These are phyloP conservation scores for Eucalyptus tenuipes DNA, from an alignment of 345 rosid genomes.

Conservation along the genomic window DNA sequence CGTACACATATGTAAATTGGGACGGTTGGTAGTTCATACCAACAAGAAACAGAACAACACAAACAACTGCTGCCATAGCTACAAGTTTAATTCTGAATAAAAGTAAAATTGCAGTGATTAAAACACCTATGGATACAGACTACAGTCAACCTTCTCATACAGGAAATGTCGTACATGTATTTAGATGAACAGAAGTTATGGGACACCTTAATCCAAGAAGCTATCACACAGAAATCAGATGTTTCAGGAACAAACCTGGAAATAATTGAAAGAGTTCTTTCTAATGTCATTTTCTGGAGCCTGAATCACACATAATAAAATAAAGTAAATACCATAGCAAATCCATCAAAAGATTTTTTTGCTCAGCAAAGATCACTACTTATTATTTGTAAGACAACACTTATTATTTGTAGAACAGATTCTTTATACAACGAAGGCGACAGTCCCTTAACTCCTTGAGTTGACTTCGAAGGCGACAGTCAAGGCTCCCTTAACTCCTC, in stretches of 20 bases:
- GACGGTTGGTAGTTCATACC: background rate
- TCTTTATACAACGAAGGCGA: background rate
- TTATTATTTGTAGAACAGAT: background rate
- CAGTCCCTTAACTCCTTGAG: background rate
- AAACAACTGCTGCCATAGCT: background rate
- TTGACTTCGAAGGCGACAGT: no score
- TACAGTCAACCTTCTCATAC: background rate
- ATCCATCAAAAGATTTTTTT: background rate
- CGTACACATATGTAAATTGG: background rate
- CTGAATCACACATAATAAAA: constrained; percentile 14
- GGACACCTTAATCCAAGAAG: background rate
- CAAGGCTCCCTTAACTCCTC: no score
- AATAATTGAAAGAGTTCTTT: constrained; percentile 86
- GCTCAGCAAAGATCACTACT: background rate
- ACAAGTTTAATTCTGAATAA: background rate
- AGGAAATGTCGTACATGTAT: background rate
- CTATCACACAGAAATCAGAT: background rate
- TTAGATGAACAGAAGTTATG: background rate
- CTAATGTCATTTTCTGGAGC: constrained; percentile 81
- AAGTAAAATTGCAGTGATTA: background rate
- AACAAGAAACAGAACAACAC: background rate
- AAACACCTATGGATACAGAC: background rate
- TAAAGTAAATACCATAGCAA: background rate
- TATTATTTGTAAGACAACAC: background rate
- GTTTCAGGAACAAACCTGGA: constrained; percentile 43